Base-by-base conservation (phyloP, 441 rosid genomes). In the Arabidopsis hybrid region DNA sequence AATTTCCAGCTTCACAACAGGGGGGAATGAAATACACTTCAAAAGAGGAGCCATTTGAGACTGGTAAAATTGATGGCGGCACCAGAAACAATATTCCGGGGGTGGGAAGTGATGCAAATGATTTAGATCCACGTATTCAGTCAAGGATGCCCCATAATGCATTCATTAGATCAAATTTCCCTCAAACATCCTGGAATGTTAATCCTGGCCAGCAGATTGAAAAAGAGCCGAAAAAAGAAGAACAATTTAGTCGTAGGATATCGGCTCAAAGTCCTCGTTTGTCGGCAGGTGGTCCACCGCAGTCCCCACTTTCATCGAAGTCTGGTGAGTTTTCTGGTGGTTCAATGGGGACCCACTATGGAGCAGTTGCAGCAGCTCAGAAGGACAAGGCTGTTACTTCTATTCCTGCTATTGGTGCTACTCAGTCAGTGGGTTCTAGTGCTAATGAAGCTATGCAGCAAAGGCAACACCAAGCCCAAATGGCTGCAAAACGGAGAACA, bases 241-340 rank as follows among this genome's bases (percentile, higher is more conserved):
- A 95, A 40, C 98, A 83, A 35, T 82, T 85, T 73, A 86, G 80
- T 64, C 88, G 85, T 82, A 87, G 93, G 85, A 86, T 93, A 81
- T 57, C 89, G 2, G 95, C 74, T 51, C 99, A 91, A 78, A 96
- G 98, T 77, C 99, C 99, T 42, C 85, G 91, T 49, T 59, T 92
- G 79, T 90, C 98, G 17, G 69, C 87, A 50, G 97, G 99, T 69
- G 85, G 85, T 55, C 81, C 89, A 81, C 88, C 92, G 72, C 98
- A 93, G 52, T 93, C 99, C 60, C 98, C 98, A 49, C 81, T 89
- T 66, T 92, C 99, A 55, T 91, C 99, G 65, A 96, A 87, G 84
- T 93, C 99, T 71, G 99, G 98, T 59, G 98, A 96, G 74, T 91
- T 93, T 77, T 96, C 99, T 42, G 88, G 87, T 79, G 91, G 97